Percentiles rank a stretch among this genome's conserved stretches.
Conservation (phyloP, 78 protist species). For the Guillardia theta region DNA sequence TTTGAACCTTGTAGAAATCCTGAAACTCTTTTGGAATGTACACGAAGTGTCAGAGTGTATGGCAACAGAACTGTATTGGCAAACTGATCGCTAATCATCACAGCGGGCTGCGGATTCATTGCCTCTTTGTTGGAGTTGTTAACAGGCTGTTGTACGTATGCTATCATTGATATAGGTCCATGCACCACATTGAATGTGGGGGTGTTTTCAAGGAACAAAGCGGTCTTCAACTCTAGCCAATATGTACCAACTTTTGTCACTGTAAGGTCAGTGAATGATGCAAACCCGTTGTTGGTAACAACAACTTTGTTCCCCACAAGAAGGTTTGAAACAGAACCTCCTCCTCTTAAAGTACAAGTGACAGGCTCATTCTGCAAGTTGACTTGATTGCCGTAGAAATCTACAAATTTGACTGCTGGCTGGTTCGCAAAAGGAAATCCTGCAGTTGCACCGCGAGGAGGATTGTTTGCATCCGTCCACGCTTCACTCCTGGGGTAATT, state of each 20-base stretch:
- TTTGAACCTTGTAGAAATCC: not conserved
- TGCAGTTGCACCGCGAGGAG: not conserved
- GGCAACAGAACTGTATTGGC: not conserved
- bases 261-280: not conserved
- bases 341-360: not conserved
- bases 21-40: not conserved
- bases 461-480: not conserved
- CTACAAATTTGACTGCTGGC: not conserved
- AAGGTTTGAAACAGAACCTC: not conserved
- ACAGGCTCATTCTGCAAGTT: not conserved
- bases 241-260: not conserved
- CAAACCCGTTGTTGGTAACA: not conserved
- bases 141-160: not conserved
- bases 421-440: not conserved
- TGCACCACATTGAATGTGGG: not conserved
- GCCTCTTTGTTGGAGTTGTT: not conserved
- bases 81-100: not conserved
- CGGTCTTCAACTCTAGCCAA: not conserved
- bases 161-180: not conserved
- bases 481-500: not conserved
- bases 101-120: not conserved
- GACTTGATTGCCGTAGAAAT: not conserved
- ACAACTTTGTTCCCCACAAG: not conserved
- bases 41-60: not conserved
- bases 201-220: not conserved